Base-by-base conservation (phyloP, 352 stramenopile genomes). In the Phytophthora megakarya region DNA sequence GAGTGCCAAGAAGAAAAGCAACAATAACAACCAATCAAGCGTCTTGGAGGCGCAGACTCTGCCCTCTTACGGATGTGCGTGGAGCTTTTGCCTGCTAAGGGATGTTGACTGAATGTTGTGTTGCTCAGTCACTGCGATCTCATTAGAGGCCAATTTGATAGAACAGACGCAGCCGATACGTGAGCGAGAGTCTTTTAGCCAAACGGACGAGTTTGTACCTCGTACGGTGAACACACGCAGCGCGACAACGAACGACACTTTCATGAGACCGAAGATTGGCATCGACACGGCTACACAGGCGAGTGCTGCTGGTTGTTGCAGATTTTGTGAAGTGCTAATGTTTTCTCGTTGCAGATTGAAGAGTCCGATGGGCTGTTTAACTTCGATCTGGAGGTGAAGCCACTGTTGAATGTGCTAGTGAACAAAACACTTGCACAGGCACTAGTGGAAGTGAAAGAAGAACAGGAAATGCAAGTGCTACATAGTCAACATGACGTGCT, bases 341-440 rank as follows among this genome's bases (percentile, higher is more conserved):
- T 52, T 32, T 48, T 18, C 18, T 38, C 26, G 53, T 6, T 21
- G 10, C 35, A 96, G 81, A 95, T 95, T 48, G 81, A 93, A 38
- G 76, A 81, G 18, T 69, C 72, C 1, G 84, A 90, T 49, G 72
- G 78, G 23, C 61, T 96, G 18, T 95, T 93, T 64, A 82, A 93
- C 52, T 96, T 94, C 60, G 84, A 96, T 55, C 54, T 60, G 13
- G 86, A 96, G 49, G 84, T 95, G 35, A 73, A 75, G 62, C 88
- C 88, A 25, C 59, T 96, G 10, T 67, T 96, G 15, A 81, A 81
- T 48, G 81, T 94, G 1, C 48, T 96, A 18, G 84, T 95, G 25
- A 89, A 76, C 68, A 96, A 95, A 50, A 96, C 84, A 3, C 71
- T 96, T 10, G 81, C 87, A 16, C 88, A 96, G 63, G 86, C 82